Evolutionary conservation across 2,329 filamentous ascomycete genomes (phyloP), one percentile per base, ranked within the genome.

Genomic region (Rugonectria rugulosa): DNA sequence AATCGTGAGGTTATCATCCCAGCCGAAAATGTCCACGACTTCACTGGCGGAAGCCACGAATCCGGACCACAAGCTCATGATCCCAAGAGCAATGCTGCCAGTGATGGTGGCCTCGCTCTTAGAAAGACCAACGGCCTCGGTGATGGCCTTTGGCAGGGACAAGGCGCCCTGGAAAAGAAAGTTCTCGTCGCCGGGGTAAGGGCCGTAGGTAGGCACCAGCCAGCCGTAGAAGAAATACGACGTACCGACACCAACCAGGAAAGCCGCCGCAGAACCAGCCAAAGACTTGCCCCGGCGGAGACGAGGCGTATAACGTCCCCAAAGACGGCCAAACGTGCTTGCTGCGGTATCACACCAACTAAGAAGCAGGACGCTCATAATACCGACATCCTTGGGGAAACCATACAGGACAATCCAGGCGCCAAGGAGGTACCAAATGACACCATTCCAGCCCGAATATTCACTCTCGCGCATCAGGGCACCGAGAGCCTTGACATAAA

Each of bases 311-410:
- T 97, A 93, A 59, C 89, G 85, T 36, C 95, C 95, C 77, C 91
- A 98, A 12, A 94, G 79, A 50, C 95, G 86, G 48, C 95, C 95
- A 70, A 99, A 93, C 0, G 95, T 99, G 71, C 90, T 95, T 45
- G 95, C 95, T 29, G 95, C 95, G 1, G 95, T 98, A 73, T 99
- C 95, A 75, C 95, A 99, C 95, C 95, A 99, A 70, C 91, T 96
- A 20, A 99, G 85, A 34, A 99, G 83, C 67, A 99, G 80, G 37
- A 98, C 89, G 58, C 90, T 88, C 80, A 98, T 89, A 43, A 96
- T 89, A 7, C 89, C 92, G 20, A 99, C 84, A 68, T 99, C 95
- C 77, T 98, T 99, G 61, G 93, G 92, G 73, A 96, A 92, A 72
- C 91, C 92, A 64, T 86, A 86, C 63, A 98, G 84, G 14, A 94